Base-by-base conservation (phyloP, 495 filamentous ascomycete species). In the Daldinia bambusicola region DNA sequence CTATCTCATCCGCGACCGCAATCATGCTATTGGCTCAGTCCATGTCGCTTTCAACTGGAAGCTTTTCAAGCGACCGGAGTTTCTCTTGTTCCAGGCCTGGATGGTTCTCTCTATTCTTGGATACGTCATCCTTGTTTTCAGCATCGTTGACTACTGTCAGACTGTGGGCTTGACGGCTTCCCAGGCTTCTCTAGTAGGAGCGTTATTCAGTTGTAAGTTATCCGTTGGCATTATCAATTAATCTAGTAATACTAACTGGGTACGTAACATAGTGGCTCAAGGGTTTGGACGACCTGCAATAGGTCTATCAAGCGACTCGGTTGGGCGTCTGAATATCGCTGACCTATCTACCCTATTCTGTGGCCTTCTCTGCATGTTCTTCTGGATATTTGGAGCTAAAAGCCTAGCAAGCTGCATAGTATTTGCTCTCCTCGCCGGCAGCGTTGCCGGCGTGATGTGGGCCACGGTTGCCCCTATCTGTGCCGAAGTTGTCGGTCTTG, bases 401-500 rank as follows among this genome's bases (percentile, higher is more conserved):
- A 86, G 80, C 60, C 90, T 88, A 75, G 87, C 87, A 2, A 85
- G 90, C 0, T 80, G 93, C 37, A 88, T 91, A 52, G 88, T 93
- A 68, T 94, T 91, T 70, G 86, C 89, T 7, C 74, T 95, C 3
- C 80, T 93, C 13, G 83, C 85, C n/a, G 92, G 92, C 9, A 84
- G 82, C 14, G 89, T 94, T 12, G 85, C 90, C 6, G 92, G 92
- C 30, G 89, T 88, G 0, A 92, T 91, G 72, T 94, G 91, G 91
- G 87, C 89, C 6, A 89, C 87, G 5, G 81, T 91, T 18, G 89
- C 84, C 2, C 93, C 93, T 0, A 89, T 97, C 12, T 84, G 88
- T 18, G 90, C 90, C 0, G 93, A 97, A 75, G 89, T 95, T 20
- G 88, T 95, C 37, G 92, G 92, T 2, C 73, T 97, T 12, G 82